Percentiles rank a stretch among this genome's conserved stretches.
These are phyloP conservation scores for Vaccinium macrocarpon DNA, from an alignment of 148 eudicot species.

Conservation along the genomic window DNA sequence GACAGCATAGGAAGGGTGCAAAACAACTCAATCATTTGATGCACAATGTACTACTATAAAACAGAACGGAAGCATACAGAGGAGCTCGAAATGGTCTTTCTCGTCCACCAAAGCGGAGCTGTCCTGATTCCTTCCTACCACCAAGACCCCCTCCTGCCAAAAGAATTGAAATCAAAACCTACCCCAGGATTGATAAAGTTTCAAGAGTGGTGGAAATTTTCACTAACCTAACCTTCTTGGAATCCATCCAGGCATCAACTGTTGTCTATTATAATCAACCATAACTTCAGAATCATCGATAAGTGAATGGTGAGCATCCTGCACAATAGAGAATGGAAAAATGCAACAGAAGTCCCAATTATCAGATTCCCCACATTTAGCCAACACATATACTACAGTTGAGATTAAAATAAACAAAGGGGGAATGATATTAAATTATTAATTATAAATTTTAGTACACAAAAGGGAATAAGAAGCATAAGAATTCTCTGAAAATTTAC, in stretches of 20 bases:
- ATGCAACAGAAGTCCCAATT: not conserved
- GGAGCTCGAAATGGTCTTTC: constrained; percentile 99
- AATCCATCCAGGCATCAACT: constrained; percentile 96
- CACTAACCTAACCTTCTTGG: constrained; percentile 93
- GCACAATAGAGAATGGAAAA: constrained; percentile 19
- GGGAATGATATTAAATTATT: not conserved
- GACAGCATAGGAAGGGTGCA: not conserved
- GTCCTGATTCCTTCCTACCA: constrained; percentile 96
- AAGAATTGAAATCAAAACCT: constrained; percentile 11
- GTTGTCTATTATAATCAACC: constrained; percentile 94
- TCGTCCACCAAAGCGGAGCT: constrained; percentile 97
- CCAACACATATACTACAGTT: not conserved
- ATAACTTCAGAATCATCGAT: constrained; percentile 91
- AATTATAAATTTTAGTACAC: not conserved
- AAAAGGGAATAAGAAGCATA: not conserved
- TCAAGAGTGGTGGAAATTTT: constrained; percentile 8
- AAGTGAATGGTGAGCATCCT: constrained; percentile 88
- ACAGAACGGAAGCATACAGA: constrained; percentile 47
- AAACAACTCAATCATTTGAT: not conserved
- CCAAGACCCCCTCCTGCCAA: constrained; percentile 91
- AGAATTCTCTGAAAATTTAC: not conserved
- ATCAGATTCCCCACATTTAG: not conserved
- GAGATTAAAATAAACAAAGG: not conserved
- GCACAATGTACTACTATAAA: not conserved
- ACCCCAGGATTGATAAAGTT: not conserved